A percentile compares a stretch with the other conserved stretches of the same genome.
These are phyloP conservation scores for Misopates orontium DNA, from an alignment of 257 asterid genomes.

Conservation along the genomic window DNA sequence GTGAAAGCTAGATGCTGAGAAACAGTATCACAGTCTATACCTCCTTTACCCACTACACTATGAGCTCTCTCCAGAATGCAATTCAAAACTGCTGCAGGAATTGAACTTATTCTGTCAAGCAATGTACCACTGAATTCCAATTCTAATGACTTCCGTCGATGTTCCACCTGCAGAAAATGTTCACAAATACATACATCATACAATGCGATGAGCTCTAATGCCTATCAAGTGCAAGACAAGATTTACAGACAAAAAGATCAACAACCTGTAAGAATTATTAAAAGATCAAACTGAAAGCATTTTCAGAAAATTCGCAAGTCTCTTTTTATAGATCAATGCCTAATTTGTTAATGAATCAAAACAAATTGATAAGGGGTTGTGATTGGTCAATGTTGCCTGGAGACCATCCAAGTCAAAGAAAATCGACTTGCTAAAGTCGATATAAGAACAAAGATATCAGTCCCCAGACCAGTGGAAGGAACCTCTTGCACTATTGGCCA, in stretches of 20 bases:
- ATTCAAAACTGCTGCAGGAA: slow-evolving; percentile 33
- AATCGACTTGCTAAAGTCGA: too few relatives aligned
- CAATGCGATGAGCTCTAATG: background rate
- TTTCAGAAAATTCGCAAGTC: slow-evolving; percentile 1
- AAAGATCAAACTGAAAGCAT: background rate
- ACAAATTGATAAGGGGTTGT: slow-evolving; percentile 5
- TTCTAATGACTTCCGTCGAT: slow-evolving; percentile 38
- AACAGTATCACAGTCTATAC: slow-evolving; percentile 36
- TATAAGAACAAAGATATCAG: too few relatives aligned
- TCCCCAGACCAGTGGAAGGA: too few relatives aligned
- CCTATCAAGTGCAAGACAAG: background rate
- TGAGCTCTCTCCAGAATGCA: slow-evolving; percentile 33
- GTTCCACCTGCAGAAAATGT: slow-evolving; percentile 37
- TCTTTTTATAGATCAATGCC: background rate
- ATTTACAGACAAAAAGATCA: slow-evolving; percentile 11
- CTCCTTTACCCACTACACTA: slow-evolving; percentile 27
- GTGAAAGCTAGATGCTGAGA: slow-evolving; percentile 44
- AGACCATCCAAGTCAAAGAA: slow-evolving; percentile 19
- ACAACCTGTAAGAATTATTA: background rate
- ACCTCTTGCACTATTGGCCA: too few relatives aligned
- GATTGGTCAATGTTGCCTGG: background rate
- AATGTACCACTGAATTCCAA: slow-evolving; percentile 33
- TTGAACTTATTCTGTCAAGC: slow-evolving; percentile 36
- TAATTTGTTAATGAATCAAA: background rate
- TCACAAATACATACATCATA: background rate